Base-by-base conservation (phyloP, 2,329 filamentous ascomycete genomes). In the Rasamsonia emersonii region DNA sequence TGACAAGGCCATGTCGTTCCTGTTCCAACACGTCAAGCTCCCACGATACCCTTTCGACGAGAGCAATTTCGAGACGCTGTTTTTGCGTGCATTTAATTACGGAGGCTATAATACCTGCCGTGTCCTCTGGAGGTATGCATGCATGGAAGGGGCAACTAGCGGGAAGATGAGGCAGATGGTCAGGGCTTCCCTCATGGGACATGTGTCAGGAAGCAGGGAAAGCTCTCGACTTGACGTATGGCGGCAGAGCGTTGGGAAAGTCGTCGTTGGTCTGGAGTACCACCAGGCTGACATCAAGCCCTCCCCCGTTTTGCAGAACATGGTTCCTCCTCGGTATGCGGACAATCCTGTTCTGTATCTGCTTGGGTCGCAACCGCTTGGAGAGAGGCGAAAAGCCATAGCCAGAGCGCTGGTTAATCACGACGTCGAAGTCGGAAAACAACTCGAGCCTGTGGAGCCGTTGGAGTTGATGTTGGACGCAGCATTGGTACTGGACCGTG, bases 51-150 rank as follows among this genome's bases (percentile, higher is more conserved):
- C 32, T 11, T 24, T 53, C 19, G 32, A 50, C 10, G 23, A 35
- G 4, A 26, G 41, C 3, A 55, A 50, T 1, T 60, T 54, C 37
- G 50, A 60, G 17, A 43, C 47, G 9, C 48, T 70, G 10, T 68
- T 69, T 32, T 35, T 54, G 11, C 43, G 55, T n/a, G 64, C 63
- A 5, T 64, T 55, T 52, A 47, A 47, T 13, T 39, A 37, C 26
- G 47, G 47, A 14, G 42, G 48, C 20, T 61, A 60, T 39, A 70
- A 68, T 32, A 44, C 62, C 8, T 61, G 58, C 30, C 59, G 60
- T 8, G 62, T 68, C 6, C 38, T 70, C 4, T 70, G 67, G 67
- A 51, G 53, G 38, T 66, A 67, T 46, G 61, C 64, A 4, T 68
- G 65, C 39, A 50, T 67, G 35, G 31, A 52, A 10, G 49, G 47